A percentile compares a stretch with the other conserved stretches of the same genome.
These are phyloP conservation scores for Citrus mangshanensis DNA, from an alignment of 345 rosid genomes.

Conservation along the genomic window DNA sequence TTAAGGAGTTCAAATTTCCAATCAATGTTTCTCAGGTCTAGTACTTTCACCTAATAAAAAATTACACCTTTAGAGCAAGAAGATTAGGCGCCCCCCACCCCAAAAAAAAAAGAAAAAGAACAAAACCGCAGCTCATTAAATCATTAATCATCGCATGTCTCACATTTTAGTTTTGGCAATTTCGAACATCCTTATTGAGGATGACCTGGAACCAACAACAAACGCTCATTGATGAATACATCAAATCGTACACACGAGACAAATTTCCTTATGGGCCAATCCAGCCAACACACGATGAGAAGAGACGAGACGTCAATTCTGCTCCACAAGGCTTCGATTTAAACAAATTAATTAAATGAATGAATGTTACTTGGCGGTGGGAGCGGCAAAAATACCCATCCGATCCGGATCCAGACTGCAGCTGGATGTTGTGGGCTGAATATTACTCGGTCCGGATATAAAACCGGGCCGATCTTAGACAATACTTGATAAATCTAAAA, in stretches of 20 bases:
- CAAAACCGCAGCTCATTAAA: background rate
- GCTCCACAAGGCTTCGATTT: background rate
- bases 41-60: background rate
- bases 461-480: too few relatives aligned
- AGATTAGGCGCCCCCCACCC: background rate
- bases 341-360: background rate
- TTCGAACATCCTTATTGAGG: background rate
- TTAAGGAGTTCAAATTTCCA: background rate
- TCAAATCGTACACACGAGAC: background rate
- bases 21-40: background rate
- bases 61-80: background rate
- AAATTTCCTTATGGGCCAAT: too few relatives aligned
- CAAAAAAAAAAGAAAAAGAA: too few relatives aligned
- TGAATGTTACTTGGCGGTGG: background rate
- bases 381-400: rapidly evolving
- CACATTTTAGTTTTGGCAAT: background rate
- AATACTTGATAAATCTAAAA: too few relatives aligned
- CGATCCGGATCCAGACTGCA: too few relatives aligned
- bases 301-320: background rate
- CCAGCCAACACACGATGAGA: background rate
- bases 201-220: slow-evolving; percentile 21
- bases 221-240: background rate
- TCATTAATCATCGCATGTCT: background rate
- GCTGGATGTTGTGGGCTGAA: rapidly evolving
- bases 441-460: too few relatives aligned